phyloP scores from a whole-genome alignment of 352 stramenopile genomes.

The Phytopythium delawarense region DNA sequence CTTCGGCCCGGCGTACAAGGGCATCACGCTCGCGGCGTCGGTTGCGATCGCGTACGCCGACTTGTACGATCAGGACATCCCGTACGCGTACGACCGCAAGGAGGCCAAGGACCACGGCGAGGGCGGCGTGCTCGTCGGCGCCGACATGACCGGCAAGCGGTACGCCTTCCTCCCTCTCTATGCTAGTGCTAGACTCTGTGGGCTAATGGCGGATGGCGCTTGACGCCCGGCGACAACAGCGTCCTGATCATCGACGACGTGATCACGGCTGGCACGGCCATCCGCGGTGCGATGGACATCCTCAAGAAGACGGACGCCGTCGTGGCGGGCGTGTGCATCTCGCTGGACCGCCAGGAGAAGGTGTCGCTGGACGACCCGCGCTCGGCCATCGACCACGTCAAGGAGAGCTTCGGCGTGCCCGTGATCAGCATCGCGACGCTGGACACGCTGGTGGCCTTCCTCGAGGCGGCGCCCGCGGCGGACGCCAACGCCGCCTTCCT shows the following conservation, averaged over 20 bases:
- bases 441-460: conserved; percentile 90
- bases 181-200: background rate
- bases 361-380: conserved; percentile 89
- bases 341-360: conserved; percentile 97
- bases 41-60: conserved; percentile 93
- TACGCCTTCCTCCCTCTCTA: conserved; percentile 23
- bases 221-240: conserved; percentile 20
- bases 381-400: conserved; percentile 93
- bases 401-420: conserved; percentile 86
- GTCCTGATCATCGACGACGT: conserved; percentile 99
- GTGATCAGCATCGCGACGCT: conserved; percentile 95
- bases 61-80: conserved; percentile 89
- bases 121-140: conserved; percentile 95
- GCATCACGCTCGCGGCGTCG: conserved; percentile 95
- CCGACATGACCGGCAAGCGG: conserved; percentile 93
- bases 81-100: conserved; percentile 99
- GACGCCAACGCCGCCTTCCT: conserved; percentile 62
- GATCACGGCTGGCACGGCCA: conserved; percentile 98
- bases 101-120: conserved; percentile 99
- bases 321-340: conserved; percentile 96
- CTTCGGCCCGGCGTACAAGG: conserved; percentile 99
- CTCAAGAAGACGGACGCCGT: conserved; percentile 88
- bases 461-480: conserved; percentile 49
- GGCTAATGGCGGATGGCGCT: conserved; percentile 2
- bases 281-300: conserved; percentile 93